phyloP scores from a whole-genome alignment of 305 asterid species.

The Solanum hybrid region DNA sequence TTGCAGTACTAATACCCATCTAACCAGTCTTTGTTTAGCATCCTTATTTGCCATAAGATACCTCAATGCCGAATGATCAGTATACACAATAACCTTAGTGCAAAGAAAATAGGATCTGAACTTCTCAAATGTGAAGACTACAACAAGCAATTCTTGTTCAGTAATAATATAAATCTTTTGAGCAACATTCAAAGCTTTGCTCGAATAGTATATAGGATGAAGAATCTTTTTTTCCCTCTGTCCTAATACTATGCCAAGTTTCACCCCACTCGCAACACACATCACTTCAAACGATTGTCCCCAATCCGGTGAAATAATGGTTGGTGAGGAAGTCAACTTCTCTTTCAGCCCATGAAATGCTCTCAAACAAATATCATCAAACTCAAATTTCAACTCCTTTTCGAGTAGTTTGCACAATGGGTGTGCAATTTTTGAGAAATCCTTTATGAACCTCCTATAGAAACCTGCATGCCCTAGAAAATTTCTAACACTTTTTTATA shows the following conservation, averaged over 20 bases:
- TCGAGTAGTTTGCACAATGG: neutral
- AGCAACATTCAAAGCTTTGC: neutral
- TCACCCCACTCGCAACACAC: neutral
- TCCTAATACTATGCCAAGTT: neutral
- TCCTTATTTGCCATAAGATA: neutral
- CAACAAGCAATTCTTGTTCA: neutral
- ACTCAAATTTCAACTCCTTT: neutral
- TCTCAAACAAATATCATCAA: neutral
- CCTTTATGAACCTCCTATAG: neutral
- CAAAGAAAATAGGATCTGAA: neutral
- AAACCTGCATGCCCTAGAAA: neutral
- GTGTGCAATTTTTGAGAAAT: neutral
- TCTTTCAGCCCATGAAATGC: neutral
- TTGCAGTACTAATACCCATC: neutral
- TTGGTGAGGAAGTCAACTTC: neutral
- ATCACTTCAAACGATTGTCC: neutral
- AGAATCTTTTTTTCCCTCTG: too few species aligned
- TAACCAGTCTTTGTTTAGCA: neutral
- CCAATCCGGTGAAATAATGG: neutral
- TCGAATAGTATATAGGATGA: neutral
- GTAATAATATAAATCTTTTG: neutral
- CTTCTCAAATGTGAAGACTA: neutral
- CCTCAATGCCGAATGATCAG: neutral
- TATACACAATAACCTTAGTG: neutral
- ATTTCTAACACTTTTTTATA: neutral